phyloP scores from a whole-genome alignment of 2,329 filamentous ascomycete genomes.

The Fusarium sublunatum region DNA sequence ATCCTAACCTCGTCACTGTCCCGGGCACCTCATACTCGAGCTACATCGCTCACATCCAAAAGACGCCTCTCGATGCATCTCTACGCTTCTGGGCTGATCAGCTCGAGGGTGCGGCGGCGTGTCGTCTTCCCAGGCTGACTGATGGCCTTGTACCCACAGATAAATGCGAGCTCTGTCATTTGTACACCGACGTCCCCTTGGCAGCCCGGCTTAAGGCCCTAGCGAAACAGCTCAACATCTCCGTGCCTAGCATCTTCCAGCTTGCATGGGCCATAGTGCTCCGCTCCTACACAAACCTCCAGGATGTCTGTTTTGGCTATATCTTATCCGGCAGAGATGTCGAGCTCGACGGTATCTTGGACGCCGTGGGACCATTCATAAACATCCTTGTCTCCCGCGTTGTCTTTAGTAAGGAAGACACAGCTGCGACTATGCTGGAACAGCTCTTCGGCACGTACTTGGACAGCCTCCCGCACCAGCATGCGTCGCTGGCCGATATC shows the following conservation, averaged over 20 bases:
- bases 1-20: not conserved
- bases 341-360: constrained; percentile 1
- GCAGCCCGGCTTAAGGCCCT: not conserved
- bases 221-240: constrained; percentile 2
- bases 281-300: constrained; percentile 11
- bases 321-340: constrained; percentile 9
- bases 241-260: constrained; percentile 17
- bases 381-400: constrained; percentile 8
- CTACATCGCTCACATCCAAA: constrained; percentile 8
- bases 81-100: constrained; percentile 4
- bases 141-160: not conserved
- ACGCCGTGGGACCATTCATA: constrained; percentile 14
- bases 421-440: not conserved
- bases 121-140: constrained; percentile 8
- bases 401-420: not conserved
- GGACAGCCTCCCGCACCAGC: constrained; percentile 16
- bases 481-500: constrained; percentile 11
- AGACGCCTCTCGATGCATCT: constrained; percentile 7
- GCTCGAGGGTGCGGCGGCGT: constrained; percentile 3
- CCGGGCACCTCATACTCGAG: not conserved
- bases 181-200: not conserved
- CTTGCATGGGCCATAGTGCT: constrained; percentile 23
- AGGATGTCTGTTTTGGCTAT: constrained; percentile 14
- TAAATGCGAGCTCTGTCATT: not conserved
- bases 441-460: constrained; percentile 3